Evolutionary conservation across 305 asterid species (phyloP), one percentile per base, ranked within the genome.

Genomic region (Fraxinus sp.): DNA sequence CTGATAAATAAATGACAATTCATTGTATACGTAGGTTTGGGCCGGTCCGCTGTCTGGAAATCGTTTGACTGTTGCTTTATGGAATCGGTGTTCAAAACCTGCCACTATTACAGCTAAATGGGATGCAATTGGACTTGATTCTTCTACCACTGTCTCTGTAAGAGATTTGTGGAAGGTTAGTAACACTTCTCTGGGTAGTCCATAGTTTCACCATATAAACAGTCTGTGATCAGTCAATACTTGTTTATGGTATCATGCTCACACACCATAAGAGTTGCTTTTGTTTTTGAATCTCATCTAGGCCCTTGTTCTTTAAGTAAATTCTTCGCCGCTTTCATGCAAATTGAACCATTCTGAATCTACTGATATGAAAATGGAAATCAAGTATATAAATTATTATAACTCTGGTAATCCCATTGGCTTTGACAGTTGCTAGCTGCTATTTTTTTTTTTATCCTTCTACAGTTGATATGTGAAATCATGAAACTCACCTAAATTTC

Each of bases 121-220:
- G 99, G 77, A 80, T 80, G 81, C 85, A 73, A 89, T 94, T 78
- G 99, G 99, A 71, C 92, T 96, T 5, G 90, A 93, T 84, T 89
- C 98, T 74, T 91, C 96, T 3, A 82, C 77, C 81, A 86, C 87
- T n/a, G 97, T 94, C 77, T 96, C 98, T 30, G 71, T 96, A 46
- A 92, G 87, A 88, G 97, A 96, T 85, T 81, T 96, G 83, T 96
- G 99, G 99, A 91, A 90, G 95, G 99, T 93, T 77, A 87, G 91
- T 18, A 72, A 55, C 71, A 24, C 35, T 39, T 26, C 20, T 22
- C 43, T 28, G 3, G 28, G 72, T 64, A 24, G 5, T 64, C 9
- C 30, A 2, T 55, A 68, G 10, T 24, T 35, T 64, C 24, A 46
- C 33, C 33, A 22, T 62, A 62, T 62, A 8, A 62, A 2, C 13